Percentiles rank a stretch among this genome's conserved stretches.
Conservation (phyloP, 306 rosid species). For the Herpetospermum pedunculosum region DNA sequence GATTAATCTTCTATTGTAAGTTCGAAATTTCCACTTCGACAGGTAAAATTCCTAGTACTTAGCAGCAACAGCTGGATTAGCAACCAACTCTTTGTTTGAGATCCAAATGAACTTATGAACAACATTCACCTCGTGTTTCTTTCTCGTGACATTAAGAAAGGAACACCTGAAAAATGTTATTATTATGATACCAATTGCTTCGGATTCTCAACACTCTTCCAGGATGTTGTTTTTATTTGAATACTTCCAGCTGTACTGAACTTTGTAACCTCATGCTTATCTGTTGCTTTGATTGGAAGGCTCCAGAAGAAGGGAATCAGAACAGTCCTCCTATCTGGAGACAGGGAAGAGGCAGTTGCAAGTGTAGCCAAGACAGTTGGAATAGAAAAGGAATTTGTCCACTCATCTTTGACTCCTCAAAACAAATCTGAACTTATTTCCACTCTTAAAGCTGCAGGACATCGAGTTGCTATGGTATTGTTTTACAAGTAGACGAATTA, state of each 20-base stretch:
- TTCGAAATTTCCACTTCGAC: neutral
- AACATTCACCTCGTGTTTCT: neutral
- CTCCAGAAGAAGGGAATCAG: conserved; percentile 86
- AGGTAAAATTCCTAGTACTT: neutral
- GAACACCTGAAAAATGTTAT: neutral
- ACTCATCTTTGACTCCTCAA: conserved; percentile 75
- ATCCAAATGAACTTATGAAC: neutral
- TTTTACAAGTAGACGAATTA: conserved; percentile 6
- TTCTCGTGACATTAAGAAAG: neutral
- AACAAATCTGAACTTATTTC: conserved; percentile 68
- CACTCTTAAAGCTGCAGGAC: conserved; percentile 71
- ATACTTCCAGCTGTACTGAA: conserved; percentile 7
- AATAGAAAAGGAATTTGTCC: conserved; percentile 46
- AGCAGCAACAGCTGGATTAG: neutral
- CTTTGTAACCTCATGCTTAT: conserved; percentile 17
- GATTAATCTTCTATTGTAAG: neutral
- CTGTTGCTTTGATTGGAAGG: conserved; percentile 35
- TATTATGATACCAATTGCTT: neutral
- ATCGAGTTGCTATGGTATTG: conserved; percentile 86
- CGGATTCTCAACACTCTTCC: neutral
- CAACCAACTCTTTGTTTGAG: neutral
- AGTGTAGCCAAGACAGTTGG: conserved; percentile 74
- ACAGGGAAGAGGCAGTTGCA: conserved; percentile 99
- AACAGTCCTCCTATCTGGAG: conserved; percentile 82
- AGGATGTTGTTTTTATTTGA: neutral